phyloP scores from a whole-genome alignment of 2,329 filamentous ascomycete species.

The Trichoderma simmonsii region DNA sequence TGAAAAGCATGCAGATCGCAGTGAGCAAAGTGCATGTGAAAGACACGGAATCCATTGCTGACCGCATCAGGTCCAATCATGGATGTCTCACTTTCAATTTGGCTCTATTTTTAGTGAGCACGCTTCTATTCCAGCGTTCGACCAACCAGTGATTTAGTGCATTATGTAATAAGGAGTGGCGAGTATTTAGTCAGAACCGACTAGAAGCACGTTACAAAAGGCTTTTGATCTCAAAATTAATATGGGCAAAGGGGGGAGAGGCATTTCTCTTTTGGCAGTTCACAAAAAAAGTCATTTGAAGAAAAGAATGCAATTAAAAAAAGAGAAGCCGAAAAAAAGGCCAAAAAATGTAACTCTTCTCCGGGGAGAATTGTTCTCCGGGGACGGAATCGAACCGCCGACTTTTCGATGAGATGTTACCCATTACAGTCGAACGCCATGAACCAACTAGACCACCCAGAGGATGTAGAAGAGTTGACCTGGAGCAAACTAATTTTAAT shows the following conservation, averaged over 20 bases:
- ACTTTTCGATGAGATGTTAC: constrained; percentile 27
- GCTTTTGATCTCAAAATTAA: not conserved
- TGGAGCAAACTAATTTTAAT: accelerated
- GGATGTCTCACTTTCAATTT: not conserved
- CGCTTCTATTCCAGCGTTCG: not conserved
- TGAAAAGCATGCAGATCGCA: not conserved
- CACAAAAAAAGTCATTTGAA: not conserved
- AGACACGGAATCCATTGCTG: not conserved
- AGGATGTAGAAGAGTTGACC: constrained; percentile 21
- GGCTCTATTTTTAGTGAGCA: not conserved
- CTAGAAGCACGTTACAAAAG: not conserved
- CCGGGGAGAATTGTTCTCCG: constrained; percentile 26
- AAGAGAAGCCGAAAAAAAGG: not conserved
- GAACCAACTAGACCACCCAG: constrained; percentile 32
- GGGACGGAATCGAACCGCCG: constrained; percentile 31
- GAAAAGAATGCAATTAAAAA: not conserved
- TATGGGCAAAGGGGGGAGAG: not conserved
- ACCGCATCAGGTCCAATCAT: not conserved
- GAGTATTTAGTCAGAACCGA: not conserved
- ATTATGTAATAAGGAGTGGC: not conserved
- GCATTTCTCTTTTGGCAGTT: not conserved
- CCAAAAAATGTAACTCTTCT: constrained; percentile 19
- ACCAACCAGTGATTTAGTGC: not conserved
- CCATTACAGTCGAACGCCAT: constrained; percentile 31
- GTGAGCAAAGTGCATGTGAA: not conserved